A percentile compares a stretch with the other conserved stretches of the same genome.
phyloP scores from a whole-genome alignment of 129 eudicot genomes.

The Mikania micrantha region DNA sequence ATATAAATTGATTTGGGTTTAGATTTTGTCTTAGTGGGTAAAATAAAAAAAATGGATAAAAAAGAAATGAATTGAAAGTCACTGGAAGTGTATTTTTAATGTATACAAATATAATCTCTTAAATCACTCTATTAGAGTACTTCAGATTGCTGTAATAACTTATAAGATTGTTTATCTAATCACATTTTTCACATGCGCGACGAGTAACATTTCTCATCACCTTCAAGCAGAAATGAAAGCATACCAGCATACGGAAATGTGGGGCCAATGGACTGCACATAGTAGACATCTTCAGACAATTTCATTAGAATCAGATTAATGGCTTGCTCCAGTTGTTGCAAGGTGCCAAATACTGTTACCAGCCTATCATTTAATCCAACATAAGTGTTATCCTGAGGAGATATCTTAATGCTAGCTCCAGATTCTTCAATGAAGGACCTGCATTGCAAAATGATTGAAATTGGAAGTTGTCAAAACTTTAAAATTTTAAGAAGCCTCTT shows the following conservation, averaged over 20 bases:
- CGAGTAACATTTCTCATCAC: not conserved
- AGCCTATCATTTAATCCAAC: constrained; percentile 56
- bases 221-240: too few relatives aligned
- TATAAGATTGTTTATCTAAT: not conserved
- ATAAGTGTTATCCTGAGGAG: constrained; percentile 71
- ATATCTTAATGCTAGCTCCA: constrained; percentile 78
- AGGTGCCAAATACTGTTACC: too few relatives aligned
- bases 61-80: not conserved
- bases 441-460: constrained; percentile 13
- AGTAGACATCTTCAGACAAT: too few relatives aligned
- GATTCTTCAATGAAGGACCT: constrained; percentile 93
- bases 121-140: not conserved
- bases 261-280: too few relatives aligned
- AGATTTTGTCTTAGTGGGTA: not conserved
- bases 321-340: too few relatives aligned
- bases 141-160: not conserved
- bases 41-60: not conserved
- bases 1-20: not conserved
- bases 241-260: too few relatives aligned
- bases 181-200: not conserved
- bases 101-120: not conserved
- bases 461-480: not conserved
- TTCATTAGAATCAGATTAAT: too few relatives aligned
- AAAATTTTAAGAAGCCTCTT: not conserved
- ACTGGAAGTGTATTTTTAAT: not conserved